Conservation (phyloP, 2,329 filamentous ascomycete genomes). For the Fusarium udum region DNA sequence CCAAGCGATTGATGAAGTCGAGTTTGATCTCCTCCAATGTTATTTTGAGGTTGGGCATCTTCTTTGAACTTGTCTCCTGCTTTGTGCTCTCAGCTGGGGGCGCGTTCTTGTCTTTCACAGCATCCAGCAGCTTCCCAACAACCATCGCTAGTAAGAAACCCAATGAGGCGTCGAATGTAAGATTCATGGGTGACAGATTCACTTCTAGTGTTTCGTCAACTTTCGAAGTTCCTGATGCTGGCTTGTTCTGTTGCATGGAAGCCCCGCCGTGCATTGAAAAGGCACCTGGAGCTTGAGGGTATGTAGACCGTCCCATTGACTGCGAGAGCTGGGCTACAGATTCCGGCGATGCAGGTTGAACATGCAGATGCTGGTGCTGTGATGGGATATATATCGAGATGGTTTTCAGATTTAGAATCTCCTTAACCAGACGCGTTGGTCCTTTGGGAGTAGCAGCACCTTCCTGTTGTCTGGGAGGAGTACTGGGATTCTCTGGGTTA, state of each 20-base stretch:
- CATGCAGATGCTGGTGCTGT: slow-evolving; percentile 56
- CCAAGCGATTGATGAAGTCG: slow-evolving; percentile 64
- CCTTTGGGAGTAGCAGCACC: slow-evolving; percentile 61
- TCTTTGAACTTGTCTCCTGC: slow-evolving; percentile 22
- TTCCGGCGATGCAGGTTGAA: slow-evolving; percentile 45
- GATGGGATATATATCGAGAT: slow-evolving; percentile 66
- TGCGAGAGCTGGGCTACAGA: slow-evolving; percentile 44
- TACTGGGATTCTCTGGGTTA: slow-evolving; percentile 19
- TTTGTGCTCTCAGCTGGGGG: slow-evolving; percentile 4
- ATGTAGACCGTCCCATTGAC: slow-evolving; percentile 51
- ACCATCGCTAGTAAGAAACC: slow-evolving; percentile 65
- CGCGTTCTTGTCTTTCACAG: slow-evolving; percentile 48
- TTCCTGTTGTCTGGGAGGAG: slow-evolving; percentile 44
- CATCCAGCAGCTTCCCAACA: slow-evolving; percentile 58
- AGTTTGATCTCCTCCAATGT: slow-evolving; percentile 61
- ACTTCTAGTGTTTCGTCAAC: slow-evolving; percentile 56
- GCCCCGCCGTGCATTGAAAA: slow-evolving; percentile 61
- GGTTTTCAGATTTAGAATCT: slow-evolving; percentile 59
- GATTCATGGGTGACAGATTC: slow-evolving; percentile 59
- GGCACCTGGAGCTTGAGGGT: slow-evolving; percentile 67
- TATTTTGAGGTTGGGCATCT: slow-evolving; percentile 55
- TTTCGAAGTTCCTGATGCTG: background rate
- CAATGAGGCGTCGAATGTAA: slow-evolving; percentile 66
- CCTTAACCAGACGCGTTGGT: slow-evolving; percentile 64
- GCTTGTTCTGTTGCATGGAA: slow-evolving; percentile 11